Evolutionary conservation across 2,329 filamentous ascomycete species (phyloP).

Genomic region (Ceratocystis papillata): DNA sequence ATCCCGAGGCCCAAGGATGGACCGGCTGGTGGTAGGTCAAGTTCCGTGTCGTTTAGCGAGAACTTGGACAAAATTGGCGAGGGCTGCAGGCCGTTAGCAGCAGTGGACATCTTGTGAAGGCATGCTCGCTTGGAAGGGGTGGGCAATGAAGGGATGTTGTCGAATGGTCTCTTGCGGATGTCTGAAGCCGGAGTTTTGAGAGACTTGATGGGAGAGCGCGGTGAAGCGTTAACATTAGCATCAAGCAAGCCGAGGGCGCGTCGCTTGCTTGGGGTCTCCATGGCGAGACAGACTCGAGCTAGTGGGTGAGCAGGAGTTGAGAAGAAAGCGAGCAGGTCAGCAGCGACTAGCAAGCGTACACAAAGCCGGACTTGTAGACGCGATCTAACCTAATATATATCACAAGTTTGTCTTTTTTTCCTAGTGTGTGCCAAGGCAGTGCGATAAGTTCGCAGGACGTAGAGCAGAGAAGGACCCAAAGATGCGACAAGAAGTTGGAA

Average conservation of each 20-base stretch:
- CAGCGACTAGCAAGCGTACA: too few relatives aligned
- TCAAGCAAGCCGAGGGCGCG: constrained; percentile 24
- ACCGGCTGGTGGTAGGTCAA: neutral
- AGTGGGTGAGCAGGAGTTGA: neutral
- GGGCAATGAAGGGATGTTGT: constrained; percentile 15
- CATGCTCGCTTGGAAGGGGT: constrained; percentile 17
- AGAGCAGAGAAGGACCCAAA: too few relatives aligned
- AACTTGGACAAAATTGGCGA: constrained; percentile 20
- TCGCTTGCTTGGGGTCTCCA: constrained; percentile 24
- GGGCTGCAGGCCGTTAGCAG: constrained; percentile 16
- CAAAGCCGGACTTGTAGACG: neutral
- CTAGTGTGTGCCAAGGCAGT: too few relatives aligned
- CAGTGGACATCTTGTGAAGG: neutral
- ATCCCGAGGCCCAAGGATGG: constrained; percentile 7
- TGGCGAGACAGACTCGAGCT: constrained; percentile 4
- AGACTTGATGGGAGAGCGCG: constrained; percentile 22
- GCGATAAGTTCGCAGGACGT: too few relatives aligned
- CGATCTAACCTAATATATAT: neutral
- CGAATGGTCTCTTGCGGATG: constrained; percentile 14
- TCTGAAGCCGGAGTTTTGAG: constrained; percentile 17
- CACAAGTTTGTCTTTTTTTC: too few relatives aligned
- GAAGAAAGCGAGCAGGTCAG: neutral
- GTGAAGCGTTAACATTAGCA: constrained; percentile 23
- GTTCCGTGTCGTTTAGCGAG: constrained; percentile 5
- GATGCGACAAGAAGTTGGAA: neutral